Evolutionary conservation across 495 filamentous ascomycete species (phyloP).

Genomic region (Podospora pseudoanserina): DNA sequence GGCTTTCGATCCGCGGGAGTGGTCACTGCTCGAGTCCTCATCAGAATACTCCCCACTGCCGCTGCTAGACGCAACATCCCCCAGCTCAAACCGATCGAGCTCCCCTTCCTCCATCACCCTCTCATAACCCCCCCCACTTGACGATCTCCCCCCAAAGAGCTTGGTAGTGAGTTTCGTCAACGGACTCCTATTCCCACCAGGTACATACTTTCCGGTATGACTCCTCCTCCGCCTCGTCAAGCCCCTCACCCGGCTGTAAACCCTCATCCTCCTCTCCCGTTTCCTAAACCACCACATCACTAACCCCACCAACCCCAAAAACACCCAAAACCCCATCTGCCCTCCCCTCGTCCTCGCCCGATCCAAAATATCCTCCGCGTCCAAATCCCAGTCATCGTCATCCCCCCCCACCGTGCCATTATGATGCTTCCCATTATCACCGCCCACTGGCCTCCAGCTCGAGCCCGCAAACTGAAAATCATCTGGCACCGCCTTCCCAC

Average conservation of each 20-base stretch:
- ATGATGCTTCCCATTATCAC: background rate
- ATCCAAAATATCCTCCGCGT: constrained; percentile 61
- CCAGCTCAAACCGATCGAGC: constrained; percentile 65
- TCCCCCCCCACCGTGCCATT: constrained; percentile 32
- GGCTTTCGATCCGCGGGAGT: constrained; percentile 17
- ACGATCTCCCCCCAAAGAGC: constrained; percentile 49
- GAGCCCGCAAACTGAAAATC: constrained; percentile 88
- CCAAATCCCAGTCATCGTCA: constrained; percentile 58
- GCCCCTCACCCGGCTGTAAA: constrained; percentile 57
- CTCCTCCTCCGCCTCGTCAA: constrained; percentile 52
- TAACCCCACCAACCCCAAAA: constrained; percentile 61
- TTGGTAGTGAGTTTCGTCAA: constrained; percentile 56
- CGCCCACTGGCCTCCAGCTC: constrained; percentile 41
- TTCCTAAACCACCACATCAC: constrained; percentile 55
- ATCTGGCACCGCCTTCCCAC: constrained; percentile 49
- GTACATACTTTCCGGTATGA: constrained; percentile 42
- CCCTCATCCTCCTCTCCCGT: constrained; percentile 64
- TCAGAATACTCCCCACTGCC: constrained; percentile 46
- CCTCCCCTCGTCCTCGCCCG: constrained; percentile 62
- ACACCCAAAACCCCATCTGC: constrained; percentile 70
- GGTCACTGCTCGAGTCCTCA: constrained; percentile 39
- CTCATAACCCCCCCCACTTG: constrained; percentile 58
- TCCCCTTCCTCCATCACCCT: constrained; percentile 76
- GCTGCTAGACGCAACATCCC: constrained; percentile 55
- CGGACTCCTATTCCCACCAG: constrained; percentile 35